Evolutionary conservation across 306 rosid species (phyloP).

Genomic region (Datisca glomerata): DNA sequence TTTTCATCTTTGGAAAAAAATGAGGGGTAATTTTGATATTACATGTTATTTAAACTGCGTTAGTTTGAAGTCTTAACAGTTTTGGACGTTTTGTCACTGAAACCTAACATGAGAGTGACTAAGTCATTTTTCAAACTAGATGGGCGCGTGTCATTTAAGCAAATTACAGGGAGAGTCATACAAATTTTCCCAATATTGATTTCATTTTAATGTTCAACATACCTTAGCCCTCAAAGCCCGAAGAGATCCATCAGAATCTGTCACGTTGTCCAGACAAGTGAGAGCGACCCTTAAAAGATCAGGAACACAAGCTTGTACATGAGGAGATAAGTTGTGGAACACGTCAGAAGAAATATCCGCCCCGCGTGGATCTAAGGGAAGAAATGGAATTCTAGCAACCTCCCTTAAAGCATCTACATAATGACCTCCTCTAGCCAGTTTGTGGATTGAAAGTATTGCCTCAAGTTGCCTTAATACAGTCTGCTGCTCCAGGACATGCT

Average conservation of each 20-base stretch:
- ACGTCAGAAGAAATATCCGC: conserved; percentile 54
- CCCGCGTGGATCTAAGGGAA: conserved; percentile 81
- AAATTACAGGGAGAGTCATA: too few relatives aligned
- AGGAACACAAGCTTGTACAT: conserved; percentile 90
- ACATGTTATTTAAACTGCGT: too few relatives aligned
- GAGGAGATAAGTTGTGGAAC: conserved; percentile 65
- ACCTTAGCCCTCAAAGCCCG: conserved; percentile 97
- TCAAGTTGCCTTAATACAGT: conserved; percentile 89
- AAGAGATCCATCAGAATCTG: conserved; percentile 81
- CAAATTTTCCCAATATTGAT: too few relatives aligned
- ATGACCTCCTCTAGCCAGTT: conserved; percentile 69
- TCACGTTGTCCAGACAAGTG: conserved; percentile 71
- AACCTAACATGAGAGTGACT: too few relatives aligned
- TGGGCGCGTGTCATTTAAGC: too few relatives aligned
- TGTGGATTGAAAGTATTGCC: conserved; percentile 72
- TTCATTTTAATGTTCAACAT: too few relatives aligned
- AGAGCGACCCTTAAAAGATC: conserved; percentile 87
- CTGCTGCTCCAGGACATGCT: conserved; percentile 69
- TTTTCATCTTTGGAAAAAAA: too few relatives aligned
- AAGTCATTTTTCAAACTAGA: too few relatives aligned
- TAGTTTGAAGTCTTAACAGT: too few relatives aligned
- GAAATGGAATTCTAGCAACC: conserved; percentile 83
- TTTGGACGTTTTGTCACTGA: too few relatives aligned
- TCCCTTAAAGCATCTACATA: conserved; percentile 77
- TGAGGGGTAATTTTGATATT: too few relatives aligned